Conservation (phyloP, 2,329 filamentous ascomycete species). For the Lasiodiplodia citricola region DNA sequence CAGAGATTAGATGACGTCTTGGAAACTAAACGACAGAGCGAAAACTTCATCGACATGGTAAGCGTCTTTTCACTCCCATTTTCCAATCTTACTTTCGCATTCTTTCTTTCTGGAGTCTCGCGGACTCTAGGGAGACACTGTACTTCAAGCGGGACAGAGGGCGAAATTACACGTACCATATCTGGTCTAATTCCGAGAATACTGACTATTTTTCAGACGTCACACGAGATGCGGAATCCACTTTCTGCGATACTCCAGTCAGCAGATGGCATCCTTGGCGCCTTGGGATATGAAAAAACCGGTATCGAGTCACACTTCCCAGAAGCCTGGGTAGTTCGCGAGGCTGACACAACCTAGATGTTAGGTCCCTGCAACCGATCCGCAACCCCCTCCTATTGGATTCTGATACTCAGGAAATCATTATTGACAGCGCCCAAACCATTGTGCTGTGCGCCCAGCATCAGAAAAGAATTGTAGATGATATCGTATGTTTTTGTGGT, state of each 20-base stretch:
- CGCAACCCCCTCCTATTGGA: slow-evolving; percentile 24
- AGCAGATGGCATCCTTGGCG: slow-evolving; percentile 40
- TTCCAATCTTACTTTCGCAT: no score
- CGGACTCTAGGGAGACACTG: background rate
- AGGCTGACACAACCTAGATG: background rate
- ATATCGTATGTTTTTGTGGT: slow-evolving; percentile 23
- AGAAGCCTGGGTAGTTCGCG: background rate
- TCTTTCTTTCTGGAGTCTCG: no score
- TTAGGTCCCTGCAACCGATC: background rate
- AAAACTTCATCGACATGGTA: slow-evolving; percentile 46
- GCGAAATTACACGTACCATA: background rate
- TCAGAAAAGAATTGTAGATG: slow-evolving; percentile 39
- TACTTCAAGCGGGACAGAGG: background rate
- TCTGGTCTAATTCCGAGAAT: background rate
- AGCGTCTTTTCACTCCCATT: background rate
- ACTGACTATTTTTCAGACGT: background rate
- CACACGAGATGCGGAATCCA: slow-evolving; percentile 25
- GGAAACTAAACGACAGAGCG: slow-evolving; percentile 43
- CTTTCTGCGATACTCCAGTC: slow-evolving; percentile 41
- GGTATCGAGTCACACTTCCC: background rate
- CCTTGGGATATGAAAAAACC: slow-evolving; percentile 11
- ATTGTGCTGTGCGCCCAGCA: slow-evolving; percentile 42
- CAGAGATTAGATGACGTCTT: slow-evolving; percentile 42
- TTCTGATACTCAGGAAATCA: slow-evolving; percentile 7
- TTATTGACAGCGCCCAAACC: slow-evolving; percentile 33